phyloP scores from a whole-genome alignment of 805 yeast species.

The Kluyveromyces lactis region DNA sequence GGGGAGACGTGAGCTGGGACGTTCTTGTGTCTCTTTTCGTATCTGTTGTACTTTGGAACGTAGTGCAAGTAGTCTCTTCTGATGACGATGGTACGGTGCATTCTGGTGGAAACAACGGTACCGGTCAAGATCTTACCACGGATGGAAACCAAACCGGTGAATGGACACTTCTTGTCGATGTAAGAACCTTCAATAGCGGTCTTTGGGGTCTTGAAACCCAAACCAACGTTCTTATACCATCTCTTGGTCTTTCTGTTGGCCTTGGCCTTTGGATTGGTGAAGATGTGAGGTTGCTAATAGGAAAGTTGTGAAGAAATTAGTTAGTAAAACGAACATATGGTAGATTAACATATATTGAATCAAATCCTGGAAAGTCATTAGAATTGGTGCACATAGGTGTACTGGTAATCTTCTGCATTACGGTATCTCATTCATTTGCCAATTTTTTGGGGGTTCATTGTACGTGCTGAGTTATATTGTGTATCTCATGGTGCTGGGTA shows the following conservation, averaged over 20 bases:
- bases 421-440: too few species aligned
- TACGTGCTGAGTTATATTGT: too few species aligned
- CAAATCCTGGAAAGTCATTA: too few species aligned
- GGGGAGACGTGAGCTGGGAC: constrained; percentile 99
- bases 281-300: constrained; percentile 99
- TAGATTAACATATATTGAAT: too few species aligned
- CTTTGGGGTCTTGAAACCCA: constrained; percentile 99
- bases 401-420: too few species aligned
- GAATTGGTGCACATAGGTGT: too few species aligned
- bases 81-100: constrained; percentile 99
- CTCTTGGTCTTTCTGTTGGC: constrained; percentile 98
- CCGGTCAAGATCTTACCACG: constrained; percentile 99
- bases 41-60: constrained; percentile 99
- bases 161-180: constrained; percentile 99
- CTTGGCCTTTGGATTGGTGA: constrained; percentile 99
- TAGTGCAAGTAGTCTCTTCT: constrained; percentile 99
- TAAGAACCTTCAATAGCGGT: constrained; percentile 96
- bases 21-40: constrained; percentile 99
- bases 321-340: constrained; percentile 29
- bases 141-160: constrained; percentile 93
- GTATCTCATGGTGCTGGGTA: too few species aligned
- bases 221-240: constrained; percentile 99
- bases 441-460: too few species aligned
- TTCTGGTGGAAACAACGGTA: constrained; percentile 99
- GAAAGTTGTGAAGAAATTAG: constrained; percentile 19